Conservation (phyloP, 1,284 basidiomycete species). For the Earliella scabrosa region DNA sequence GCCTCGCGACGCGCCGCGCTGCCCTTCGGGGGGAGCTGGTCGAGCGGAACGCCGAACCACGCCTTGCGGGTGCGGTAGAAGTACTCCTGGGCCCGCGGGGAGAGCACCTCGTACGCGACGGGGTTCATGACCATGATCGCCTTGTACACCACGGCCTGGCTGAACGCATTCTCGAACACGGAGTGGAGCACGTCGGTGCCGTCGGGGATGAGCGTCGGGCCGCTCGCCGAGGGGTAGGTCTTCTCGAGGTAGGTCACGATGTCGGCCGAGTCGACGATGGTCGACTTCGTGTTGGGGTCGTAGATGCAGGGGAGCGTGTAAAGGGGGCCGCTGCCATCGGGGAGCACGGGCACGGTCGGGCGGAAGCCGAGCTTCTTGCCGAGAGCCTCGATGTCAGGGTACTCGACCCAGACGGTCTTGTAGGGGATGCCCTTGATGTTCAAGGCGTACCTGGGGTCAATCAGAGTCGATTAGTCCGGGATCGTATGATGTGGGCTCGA, state of each 20-base stretch:
- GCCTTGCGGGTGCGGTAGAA: too few relatives aligned
- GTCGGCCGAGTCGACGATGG: constrained; percentile 31
- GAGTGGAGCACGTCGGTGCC: constrained; percentile 23
- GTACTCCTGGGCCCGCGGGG: too few relatives aligned
- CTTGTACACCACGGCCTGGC: too few relatives aligned
- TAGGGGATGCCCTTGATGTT: constrained; percentile 40
- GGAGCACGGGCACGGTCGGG: too few relatives aligned
- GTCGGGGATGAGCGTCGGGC: constrained; percentile 18
- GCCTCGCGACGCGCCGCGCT: too few relatives aligned
- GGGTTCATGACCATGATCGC: too few relatives aligned
- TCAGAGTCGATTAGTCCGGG: too few relatives aligned
- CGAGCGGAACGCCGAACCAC: too few relatives aligned
- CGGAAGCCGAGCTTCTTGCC: constrained; percentile 34
- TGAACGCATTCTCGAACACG: neutral
- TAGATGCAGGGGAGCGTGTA: constrained; percentile 27
- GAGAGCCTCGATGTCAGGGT: constrained; percentile 38
- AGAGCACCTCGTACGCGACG: too few relatives aligned
- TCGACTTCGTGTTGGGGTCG: constrained; percentile 22
- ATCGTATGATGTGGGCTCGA: too few relatives aligned
- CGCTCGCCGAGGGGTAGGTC: constrained; percentile 29
- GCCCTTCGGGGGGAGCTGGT: too few relatives aligned
- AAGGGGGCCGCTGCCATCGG: neutral
- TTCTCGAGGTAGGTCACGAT: constrained; percentile 35
- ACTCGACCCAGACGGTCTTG: constrained; percentile 41
- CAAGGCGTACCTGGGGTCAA: constrained; percentile 31